Percentiles rank a stretch among this genome's conserved stretches.
These are phyloP conservation scores for Epithemia pelagica DNA, from an alignment of 108 stramenopile species.

Conservation along the genomic window DNA sequence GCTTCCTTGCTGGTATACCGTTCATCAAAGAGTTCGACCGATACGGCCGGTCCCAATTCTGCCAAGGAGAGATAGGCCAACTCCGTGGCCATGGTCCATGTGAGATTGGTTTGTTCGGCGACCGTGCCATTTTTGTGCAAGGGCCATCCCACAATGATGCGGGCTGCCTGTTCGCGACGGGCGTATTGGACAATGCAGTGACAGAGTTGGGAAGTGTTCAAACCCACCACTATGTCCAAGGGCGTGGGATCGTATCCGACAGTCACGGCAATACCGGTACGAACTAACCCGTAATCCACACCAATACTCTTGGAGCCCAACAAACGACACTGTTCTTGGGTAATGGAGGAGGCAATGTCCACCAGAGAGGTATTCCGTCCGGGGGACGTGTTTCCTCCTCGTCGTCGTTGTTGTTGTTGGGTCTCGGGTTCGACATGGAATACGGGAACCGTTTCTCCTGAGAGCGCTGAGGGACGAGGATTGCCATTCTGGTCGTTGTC, in stretches of 20 bases:
- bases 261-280: conserved; percentile 70
- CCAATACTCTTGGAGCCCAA: conserved; percentile 58
- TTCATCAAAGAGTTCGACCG: conserved; percentile 72
- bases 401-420: too few relatives aligned
- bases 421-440: too few relatives aligned
- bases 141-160: conserved; percentile 70
- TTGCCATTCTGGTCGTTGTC: too few relatives aligned
- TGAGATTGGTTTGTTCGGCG: conserved; percentile 60
- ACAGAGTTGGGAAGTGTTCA: conserved; percentile 36
- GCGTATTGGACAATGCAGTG: conserved; percentile 35
- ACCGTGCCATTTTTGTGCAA: conserved; percentile 74
- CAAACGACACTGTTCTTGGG: conserved; percentile 21
- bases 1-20: conserved; percentile 80
- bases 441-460: too few relatives aligned
- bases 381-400: too few relatives aligned
- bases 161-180: conserved; percentile 39
- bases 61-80: conserved; percentile 20
- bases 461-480: too few relatives aligned
- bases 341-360: conserved; percentile 23
- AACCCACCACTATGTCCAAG: conserved; percentile 42
- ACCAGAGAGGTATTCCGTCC: conserved; percentile 4
- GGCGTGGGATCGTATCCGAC: conserved; percentile 66
- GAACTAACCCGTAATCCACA: conserved; percentile 72
- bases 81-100: conserved; percentile 43
- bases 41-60: conserved; percentile 35